Conservation (phyloP, 2,329 filamentous ascomycete genomes). For the Pseudocercospora cruenta region DNA sequence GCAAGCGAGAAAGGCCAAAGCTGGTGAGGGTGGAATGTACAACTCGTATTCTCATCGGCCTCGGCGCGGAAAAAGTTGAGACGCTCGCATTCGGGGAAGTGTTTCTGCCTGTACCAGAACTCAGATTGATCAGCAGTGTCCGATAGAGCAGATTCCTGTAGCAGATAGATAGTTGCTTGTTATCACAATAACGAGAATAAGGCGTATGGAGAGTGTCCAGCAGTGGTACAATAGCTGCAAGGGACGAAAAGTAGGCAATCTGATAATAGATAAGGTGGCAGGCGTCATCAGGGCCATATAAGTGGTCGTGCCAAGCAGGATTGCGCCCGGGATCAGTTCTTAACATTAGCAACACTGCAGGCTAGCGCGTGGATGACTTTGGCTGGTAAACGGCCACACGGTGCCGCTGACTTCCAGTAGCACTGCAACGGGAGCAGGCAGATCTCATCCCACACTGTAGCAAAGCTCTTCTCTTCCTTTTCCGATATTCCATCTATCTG, state of each 20-base stretch:
- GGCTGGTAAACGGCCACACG: slow-evolving; percentile 2
- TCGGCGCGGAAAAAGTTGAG: slow-evolving; percentile 2
- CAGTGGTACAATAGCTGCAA: not conserved
- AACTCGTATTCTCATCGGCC: not conserved
- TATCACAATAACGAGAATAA: not conserved
- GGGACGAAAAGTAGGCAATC: slow-evolving; percentile 8
- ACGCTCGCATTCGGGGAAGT: not conserved
- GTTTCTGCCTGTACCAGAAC: not conserved
- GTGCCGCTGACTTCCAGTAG: slow-evolving; percentile 1
- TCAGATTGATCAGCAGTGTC: not conserved
- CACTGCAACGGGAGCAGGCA: slow-evolving; percentile 7
- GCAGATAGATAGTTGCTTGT: not conserved
- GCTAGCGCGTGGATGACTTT: slow-evolving; percentile 3
- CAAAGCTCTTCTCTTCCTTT: slow-evolving; percentile 1
- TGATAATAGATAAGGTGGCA: slow-evolving; percentile 4
- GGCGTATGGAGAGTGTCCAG: not conserved
- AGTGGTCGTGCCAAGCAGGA: slow-evolving; percentile 8
- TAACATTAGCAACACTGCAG: slow-evolving; percentile 10
- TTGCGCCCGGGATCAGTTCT: slow-evolving; percentile 6
- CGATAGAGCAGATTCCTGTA: not conserved
- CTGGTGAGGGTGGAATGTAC: not conserved
- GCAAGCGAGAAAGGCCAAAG: not conserved
- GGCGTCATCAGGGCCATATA: slow-evolving; percentile 8
- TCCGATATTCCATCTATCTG: not conserved
- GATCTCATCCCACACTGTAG: slow-evolving; percentile 3